Base-by-base conservation (phyloP, 768 basidiomycete species). In the Pleurotus giganteus region DNA sequence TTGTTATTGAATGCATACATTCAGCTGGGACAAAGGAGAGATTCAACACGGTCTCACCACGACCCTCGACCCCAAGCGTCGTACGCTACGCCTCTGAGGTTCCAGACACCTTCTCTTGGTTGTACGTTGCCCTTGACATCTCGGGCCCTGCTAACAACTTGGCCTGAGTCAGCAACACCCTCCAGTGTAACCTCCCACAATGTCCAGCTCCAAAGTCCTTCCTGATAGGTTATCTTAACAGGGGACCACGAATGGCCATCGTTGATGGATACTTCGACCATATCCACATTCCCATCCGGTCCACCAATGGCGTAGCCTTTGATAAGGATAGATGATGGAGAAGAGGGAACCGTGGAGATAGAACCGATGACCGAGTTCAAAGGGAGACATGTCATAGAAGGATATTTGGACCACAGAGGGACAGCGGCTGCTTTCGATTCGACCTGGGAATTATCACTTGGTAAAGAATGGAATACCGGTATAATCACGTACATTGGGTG, bases 161-260 rank as follows among this genome's bases (percentile, higher is more conserved):
- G 67, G 2, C 77, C 79, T 21, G 58, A 67, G 44, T 62, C 59
- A 3, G 60, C 63, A 4, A 64, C 63, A 42, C 71, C 66, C 5
- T 69, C 65, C 12, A 89, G 11, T 45, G 74, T 70, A 2, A 64
- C 72, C 61, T 86, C 82, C 88, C 88, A 89, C 19, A 88, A 64
- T 4, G 83, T 79, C 88, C 88, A 90, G 61, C 87, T 87, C 86
- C 86, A 89, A 58, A 65, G 76, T 3, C 86, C 85, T 31, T 79
- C 70, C 52, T 81, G 82, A 57, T 87, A 86, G 1, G 74, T 80
- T 55, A 86, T 79, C 27, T 66, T 67, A 17, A 81, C 78, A 8
- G 66, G 62, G 24, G 66, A 62, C 84, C 86, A 87, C 6, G 76
- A 74, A 42, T 62, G 57, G 1, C 84, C 85, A 2, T 67, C 71